phyloP scores from a whole-genome alignment of 2,329 filamentous ascomycete genomes.

The Cadophora malorum region DNA sequence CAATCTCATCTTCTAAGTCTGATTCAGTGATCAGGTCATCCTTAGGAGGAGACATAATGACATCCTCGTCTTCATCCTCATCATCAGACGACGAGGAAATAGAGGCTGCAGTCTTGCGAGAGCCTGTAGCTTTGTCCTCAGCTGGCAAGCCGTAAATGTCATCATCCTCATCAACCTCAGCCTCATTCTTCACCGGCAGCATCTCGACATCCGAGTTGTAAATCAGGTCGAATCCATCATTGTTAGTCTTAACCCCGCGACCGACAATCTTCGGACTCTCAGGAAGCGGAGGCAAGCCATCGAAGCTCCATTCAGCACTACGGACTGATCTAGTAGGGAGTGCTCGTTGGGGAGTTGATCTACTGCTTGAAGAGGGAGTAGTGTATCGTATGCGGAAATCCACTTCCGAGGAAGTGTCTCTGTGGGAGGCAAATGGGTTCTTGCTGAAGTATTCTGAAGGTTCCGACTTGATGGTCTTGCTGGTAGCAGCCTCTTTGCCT shows the following conservation, averaged over 20 bases:
- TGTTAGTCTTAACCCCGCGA: neutral
- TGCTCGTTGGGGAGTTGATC: neutral
- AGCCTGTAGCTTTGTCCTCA: neutral
- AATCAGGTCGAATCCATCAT: neutral
- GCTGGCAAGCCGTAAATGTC: constrained; percentile 1
- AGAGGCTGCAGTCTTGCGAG: neutral
- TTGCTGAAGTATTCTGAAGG: neutral
- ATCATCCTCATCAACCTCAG: neutral
- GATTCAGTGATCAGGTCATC: neutral
- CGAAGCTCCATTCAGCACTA: neutral
- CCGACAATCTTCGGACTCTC: neutral
- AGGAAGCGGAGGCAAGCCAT: neutral
- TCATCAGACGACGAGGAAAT: neutral
- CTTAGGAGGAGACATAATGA: neutral
- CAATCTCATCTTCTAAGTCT: neutral
- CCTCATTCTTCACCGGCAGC: neutral
- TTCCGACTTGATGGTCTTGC: neutral
- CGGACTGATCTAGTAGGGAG: neutral
- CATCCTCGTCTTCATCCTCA: neutral
- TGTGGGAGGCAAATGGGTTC: neutral
- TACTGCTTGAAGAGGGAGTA: neutral
- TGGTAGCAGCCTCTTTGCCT: neutral
- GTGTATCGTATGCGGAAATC: neutral
- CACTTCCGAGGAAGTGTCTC: neutral
- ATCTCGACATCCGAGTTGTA: neutral